phyloP scores from a whole-genome alignment of 345 rosid genomes.

The Turritis glabra region DNA sequence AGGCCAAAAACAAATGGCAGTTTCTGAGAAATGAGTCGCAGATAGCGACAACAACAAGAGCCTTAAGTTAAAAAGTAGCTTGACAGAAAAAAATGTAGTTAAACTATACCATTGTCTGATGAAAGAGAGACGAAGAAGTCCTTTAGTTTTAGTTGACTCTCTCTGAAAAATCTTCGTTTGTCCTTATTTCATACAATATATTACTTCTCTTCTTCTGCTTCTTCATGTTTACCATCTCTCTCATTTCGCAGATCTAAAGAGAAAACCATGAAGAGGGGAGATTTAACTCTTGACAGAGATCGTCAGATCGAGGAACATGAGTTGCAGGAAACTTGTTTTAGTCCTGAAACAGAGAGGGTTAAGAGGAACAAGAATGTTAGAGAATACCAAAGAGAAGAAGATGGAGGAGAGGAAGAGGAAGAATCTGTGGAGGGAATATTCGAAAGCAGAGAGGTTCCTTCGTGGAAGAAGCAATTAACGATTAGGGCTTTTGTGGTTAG shows the following conservation, averaged over 20 bases:
- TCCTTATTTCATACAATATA: slow-evolving; percentile 11
- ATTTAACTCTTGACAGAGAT: slow-evolving; percentile 30
- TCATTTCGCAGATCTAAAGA: slow-evolving; percentile 25
- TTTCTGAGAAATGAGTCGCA: slow-evolving; percentile 10
- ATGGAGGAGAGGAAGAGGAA: slow-evolving; percentile 6
- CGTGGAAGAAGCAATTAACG: slow-evolving; percentile 65
- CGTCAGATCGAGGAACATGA: slow-evolving; percentile 34
- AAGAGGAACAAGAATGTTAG: slow-evolving; percentile 24
- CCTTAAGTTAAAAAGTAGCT: background rate
- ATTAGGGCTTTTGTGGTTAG: slow-evolving; percentile 64
- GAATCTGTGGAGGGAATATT: slow-evolving; percentile 53
- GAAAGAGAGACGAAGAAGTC: slow-evolving; percentile 23
- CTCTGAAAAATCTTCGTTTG: slow-evolving; percentile 29
- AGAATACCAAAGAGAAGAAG: slow-evolving; percentile 19
- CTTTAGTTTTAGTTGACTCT: slow-evolving; percentile 31
- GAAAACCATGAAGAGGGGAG: slow-evolving; percentile 24
- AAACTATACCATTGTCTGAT: slow-evolving; percentile 25
- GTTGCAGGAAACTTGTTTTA: slow-evolving; percentile 33
- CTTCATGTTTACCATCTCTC: slow-evolving; percentile 5
- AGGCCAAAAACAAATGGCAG: background rate
- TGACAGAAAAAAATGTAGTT: slow-evolving; percentile 22
- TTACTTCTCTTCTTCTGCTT: slow-evolving; percentile 9
- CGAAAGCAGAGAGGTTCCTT: slow-evolving; percentile 48
- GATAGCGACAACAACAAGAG: slow-evolving; percentile 21
- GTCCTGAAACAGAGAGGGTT: slow-evolving; percentile 21